phyloP scores from a whole-genome alignment of 2,329 filamentous ascomycete genomes.

The Cytospora mali region DNA sequence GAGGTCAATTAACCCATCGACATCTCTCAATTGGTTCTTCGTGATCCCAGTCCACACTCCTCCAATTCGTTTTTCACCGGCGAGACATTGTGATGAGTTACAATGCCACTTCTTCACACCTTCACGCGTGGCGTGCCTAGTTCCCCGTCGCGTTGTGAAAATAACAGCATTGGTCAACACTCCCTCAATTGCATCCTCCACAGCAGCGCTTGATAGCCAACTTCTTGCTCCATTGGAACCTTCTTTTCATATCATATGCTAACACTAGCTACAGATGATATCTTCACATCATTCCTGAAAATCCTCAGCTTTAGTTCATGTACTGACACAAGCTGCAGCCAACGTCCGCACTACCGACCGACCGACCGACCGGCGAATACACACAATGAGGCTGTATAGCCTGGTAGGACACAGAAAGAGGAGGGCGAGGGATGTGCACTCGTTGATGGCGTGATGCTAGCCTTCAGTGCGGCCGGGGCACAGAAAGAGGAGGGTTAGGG shows the following conservation, averaged over 20 bases:
- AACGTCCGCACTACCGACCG: background rate
- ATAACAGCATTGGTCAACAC: too few relatives aligned
- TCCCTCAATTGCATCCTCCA: too few relatives aligned
- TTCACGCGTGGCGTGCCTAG: background rate
- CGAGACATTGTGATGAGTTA: too few relatives aligned
- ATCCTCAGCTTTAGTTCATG: background rate
- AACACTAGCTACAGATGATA: background rate
- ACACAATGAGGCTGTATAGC: slow-evolving; percentile 3
- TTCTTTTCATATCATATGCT: background rate
- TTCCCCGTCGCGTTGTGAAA: background rate
- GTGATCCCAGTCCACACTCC: too few relatives aligned
- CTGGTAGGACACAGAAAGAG: slow-evolving; percentile 2
- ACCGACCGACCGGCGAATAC: slow-evolving; percentile 8
- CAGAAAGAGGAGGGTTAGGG: slow-evolving; percentile 19
- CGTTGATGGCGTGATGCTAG: background rate
- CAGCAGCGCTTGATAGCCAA: too few relatives aligned
- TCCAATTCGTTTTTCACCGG: too few relatives aligned
- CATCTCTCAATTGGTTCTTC: too few relatives aligned
- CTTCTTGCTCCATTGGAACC: background rate
- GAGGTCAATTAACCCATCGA: too few relatives aligned
- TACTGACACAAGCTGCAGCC: background rate
- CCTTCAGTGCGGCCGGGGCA: background rate
- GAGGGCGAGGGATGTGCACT: background rate
- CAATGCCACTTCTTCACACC: background rate
- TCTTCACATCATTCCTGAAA: background rate